Base-by-base conservation (phyloP, 2,329 filamentous ascomycete species). In the Setomelanomma holmii region DNA sequence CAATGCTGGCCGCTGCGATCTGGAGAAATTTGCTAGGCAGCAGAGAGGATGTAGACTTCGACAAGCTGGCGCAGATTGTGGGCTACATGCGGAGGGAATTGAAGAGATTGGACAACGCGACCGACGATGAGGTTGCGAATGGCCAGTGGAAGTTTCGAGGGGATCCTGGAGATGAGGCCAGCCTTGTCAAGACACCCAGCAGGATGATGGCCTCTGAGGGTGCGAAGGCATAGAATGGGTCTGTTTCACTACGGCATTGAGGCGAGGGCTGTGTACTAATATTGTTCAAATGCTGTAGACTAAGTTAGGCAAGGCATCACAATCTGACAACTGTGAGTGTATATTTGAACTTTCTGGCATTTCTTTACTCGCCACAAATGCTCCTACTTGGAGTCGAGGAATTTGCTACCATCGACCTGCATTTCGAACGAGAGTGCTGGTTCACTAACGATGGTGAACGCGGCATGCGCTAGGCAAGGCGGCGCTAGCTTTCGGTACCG, bases 11-110 rank as follows among this genome's bases (percentile, higher is more conserved):
- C 3, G 82, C 89, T 36, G 95, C 95, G 7, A 81, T 99, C 41
- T 99, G 95, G 95, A 84, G 95, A 68, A 98, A 98, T 75, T 72
- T 99, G 49, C 96, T 91, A 81, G 92, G 93, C 78, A 91, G 85
- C 19, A 79, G 78, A 40, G 80, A 85, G 52, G 81, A 87, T 49
- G 80, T 88, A 16, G 84, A 90, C 73, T 79, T 86, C 64, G 77
- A 77, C 42, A 81, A 82, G 63, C 68, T 90, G 49, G 86, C 85
- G 4, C 74, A 79, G 53, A 83, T 90, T 46, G 84, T 87, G 20
- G 82, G 79, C 27, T 90, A 87, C 69, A 81, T 89, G 75, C 79
- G 86, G 53, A 79, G 81, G 59, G 80, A 84, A 44, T 58, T 88
- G 35, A 76, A 76, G 50, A 78, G 79, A 49, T 68, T 89, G 57